phyloP scores from a whole-genome alignment of 345 rosid genomes.

The Syzygium grande region DNA sequence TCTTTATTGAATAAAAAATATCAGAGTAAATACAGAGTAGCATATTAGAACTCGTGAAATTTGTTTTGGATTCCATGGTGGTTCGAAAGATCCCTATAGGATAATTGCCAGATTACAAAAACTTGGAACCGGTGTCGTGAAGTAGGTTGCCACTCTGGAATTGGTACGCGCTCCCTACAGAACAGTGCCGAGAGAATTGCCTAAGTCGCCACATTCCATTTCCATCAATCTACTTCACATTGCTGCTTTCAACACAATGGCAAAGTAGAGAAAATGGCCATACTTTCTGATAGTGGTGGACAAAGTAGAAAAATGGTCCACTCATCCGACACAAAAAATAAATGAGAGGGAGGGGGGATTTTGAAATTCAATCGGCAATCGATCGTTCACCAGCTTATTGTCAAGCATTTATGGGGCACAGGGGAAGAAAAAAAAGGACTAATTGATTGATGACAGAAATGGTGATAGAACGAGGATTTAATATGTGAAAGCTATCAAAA shows the following conservation, averaged over 20 bases:
- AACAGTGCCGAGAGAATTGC: background rate
- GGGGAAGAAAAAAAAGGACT: background rate
- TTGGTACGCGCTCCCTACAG: background rate
- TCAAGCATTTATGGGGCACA: background rate
- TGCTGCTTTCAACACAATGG: background rate
- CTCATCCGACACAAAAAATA: background rate
- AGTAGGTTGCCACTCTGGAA: background rate
- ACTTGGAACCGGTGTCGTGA: background rate
- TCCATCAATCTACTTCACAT: background rate
- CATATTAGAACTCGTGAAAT: background rate
- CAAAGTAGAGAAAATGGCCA: background rate
- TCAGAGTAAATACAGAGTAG: background rate
- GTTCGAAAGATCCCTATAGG: background rate
- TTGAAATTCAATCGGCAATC: background rate
- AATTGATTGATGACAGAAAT: background rate
- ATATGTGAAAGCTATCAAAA: conserved; percentile 1
- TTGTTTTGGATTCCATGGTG: background rate
- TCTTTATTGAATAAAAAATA: background rate
- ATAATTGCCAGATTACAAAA: background rate
- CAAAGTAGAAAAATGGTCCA: background rate
- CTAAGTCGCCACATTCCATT: background rate
- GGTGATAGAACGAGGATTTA: background rate
- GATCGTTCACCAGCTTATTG: background rate
- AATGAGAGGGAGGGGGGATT: background rate
- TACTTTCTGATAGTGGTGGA: background rate